Evolutionary conservation across 2,329 filamentous ascomycete species (phyloP), one percentile per base, ranked within the genome.

Genomic region (Coniosporium tulheliwenetii): DNA sequence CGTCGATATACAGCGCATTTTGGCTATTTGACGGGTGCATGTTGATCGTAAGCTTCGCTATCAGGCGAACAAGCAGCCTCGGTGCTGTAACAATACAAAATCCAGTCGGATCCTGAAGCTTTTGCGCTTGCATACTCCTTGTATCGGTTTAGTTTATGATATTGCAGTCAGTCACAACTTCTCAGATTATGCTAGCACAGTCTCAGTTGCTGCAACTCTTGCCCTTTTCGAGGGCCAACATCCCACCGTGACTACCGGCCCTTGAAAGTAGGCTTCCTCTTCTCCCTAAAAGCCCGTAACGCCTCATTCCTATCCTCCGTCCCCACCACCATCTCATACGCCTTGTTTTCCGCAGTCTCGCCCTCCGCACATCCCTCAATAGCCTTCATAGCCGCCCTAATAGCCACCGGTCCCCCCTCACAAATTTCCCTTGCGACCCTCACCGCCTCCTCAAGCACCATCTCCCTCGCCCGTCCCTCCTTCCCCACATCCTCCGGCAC

Each of bases 251-350:
- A 26, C 60, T 56, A 71, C 50, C 64, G 56, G 10, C 78, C 78
- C 49, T 67, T 77, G 54, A 81, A 84, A n/a, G 66, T 65, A 12
- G 79, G 78, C 60, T 72, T 78, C 52, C 79, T 71, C 70, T 83
- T 84, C 65, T 84, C 79, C 40, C 65, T 70, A 64, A 98, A 98
- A 0, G 91, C 91, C 58, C 65, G 73, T 47, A 98, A 66, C 31
- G 91, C 91, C 69, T 96, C 91, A 52, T 85, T 69, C 44, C 87
- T 71, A 65, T 98, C 91, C 56, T 87, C 79, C 0, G 85, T 94
- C 45, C 70, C 73, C 12, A 95, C 72, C 3, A 96, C 85, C 19
- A 79, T 69, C 53, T 85, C 75, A 59, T 96, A 96, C 64, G 87
- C 86, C 50, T 74, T 70, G 59, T 86, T 89, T 66, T 95, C 91